Percentiles rank a stretch among this genome's conserved stretches.
phyloP scores from a whole-genome alignment of 345 rosid genomes.

The Salix koriyanagi region DNA sequence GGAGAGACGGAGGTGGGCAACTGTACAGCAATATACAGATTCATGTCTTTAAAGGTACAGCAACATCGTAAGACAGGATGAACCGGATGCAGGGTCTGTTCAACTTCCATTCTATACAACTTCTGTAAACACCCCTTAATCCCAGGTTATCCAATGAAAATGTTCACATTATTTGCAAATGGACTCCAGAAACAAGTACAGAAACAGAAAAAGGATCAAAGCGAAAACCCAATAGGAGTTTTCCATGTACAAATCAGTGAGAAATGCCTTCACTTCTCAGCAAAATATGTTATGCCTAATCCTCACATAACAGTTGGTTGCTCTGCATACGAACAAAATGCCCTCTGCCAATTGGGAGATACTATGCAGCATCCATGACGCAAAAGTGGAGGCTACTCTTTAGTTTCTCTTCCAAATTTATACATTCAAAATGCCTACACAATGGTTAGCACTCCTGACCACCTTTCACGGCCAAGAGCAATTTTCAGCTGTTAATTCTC shows the following conservation, averaged over 20 bases:
- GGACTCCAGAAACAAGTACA: not conserved
- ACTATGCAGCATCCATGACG: conserved; percentile 36
- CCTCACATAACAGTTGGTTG: conserved; percentile 23
- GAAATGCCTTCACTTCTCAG: conserved; percentile 19
- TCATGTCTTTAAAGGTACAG: not conserved
- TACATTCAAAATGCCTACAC: conserved; percentile 46
- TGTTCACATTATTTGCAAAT: conserved; percentile 18
- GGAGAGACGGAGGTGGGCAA: not conserved
- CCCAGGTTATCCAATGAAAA: conserved; percentile 16
- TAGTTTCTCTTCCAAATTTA: conserved; percentile 41
- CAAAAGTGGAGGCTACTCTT: conserved; percentile 48
- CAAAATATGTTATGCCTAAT: conserved; percentile 36
- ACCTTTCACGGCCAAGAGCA: conserved; percentile 17
- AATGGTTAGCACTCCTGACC: conserved; percentile 45
- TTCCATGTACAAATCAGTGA: conserved; percentile 10
- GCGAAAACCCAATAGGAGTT: conserved; percentile 11
- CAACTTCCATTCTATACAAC: conserved; percentile 27
- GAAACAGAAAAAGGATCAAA: not conserved
- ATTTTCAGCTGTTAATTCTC: conserved; percentile 32
- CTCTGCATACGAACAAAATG: conserved; percentile 40
- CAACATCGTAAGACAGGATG: not conserved
- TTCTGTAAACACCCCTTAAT: conserved; percentile 21
- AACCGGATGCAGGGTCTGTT: conserved; percentile 6
- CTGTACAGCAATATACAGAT: conserved; percentile 12
- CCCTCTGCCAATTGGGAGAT: conserved; percentile 27